Percentiles rank a stretch among this genome's conserved stretches.
Conservation (phyloP, 148 eudicot species). For the Tetragonia tetragonoides region DNA sequence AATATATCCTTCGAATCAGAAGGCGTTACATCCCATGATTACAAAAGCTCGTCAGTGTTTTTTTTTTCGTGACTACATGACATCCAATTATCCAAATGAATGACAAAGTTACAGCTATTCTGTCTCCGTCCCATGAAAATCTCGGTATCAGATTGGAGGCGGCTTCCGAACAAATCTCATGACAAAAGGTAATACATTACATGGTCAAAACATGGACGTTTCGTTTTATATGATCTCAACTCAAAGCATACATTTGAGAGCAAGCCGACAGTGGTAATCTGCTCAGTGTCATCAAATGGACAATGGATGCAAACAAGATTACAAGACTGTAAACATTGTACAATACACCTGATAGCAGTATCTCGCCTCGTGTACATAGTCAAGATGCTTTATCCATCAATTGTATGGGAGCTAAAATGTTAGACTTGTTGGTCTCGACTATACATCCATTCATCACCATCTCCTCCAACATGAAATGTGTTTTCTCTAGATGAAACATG, state of each 20-base stretch:
- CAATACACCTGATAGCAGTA: conserved; percentile 7
- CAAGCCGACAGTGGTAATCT: not conserved
- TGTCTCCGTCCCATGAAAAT: not conserved
- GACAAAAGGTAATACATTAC: not conserved
- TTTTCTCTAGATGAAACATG: conserved; percentile 98
- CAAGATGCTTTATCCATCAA: conserved; percentile 87
- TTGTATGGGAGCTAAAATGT: conserved; percentile 83
- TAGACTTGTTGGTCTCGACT: conserved; percentile 95
- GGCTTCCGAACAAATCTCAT: not conserved
- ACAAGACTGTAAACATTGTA: conserved; percentile 8
- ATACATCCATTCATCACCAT: conserved; percentile 99
- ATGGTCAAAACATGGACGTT: not conserved
- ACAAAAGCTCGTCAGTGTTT: too few relatives aligned
- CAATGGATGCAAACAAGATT: not conserved
- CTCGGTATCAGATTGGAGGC: not conserved
- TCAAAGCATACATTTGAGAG: not conserved
- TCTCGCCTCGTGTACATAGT: conserved; percentile 16
- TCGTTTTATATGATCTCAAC: not conserved
- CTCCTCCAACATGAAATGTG: conserved; percentile 99
- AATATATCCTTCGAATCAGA: too few relatives aligned
- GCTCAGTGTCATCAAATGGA: not conserved
- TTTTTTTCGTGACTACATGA: too few relatives aligned
- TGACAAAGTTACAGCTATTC: conserved; percentile 8
- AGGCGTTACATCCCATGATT: too few relatives aligned
- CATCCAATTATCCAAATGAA: not conserved